A percentile compares a stretch with the other conserved stretches of the same genome.
phyloP scores from a whole-genome alignment of 345 rosid species.

The Salix brachista region DNA sequence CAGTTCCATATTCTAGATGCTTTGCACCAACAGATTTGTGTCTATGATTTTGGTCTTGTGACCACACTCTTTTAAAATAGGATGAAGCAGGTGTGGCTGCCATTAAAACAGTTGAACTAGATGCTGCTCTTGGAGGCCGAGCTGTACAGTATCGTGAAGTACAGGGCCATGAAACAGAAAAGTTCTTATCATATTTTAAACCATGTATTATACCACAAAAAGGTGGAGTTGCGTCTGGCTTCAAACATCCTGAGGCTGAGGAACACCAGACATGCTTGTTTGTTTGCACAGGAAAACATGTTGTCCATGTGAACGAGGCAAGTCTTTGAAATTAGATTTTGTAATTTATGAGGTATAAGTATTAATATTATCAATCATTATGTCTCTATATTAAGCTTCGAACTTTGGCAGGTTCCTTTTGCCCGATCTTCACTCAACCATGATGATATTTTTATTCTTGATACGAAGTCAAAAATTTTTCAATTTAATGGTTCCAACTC shows the following conservation, averaged over 20 bases:
- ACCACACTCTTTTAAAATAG: constrained; percentile 39
- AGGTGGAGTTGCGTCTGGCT: constrained; percentile 91
- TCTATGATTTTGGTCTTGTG: not conserved
- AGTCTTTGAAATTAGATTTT: constrained; percentile 24
- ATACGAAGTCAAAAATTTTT: constrained; percentile 84
- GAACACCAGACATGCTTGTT: constrained; percentile 76
- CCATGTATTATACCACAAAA: constrained; percentile 96
- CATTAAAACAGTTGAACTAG: constrained; percentile 86
- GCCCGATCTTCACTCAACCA: constrained; percentile 92
- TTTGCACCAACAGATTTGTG: not conserved
- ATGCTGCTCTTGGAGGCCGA: constrained; percentile 99
- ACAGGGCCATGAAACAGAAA: constrained; percentile 93
- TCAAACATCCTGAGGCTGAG: constrained; percentile 69
- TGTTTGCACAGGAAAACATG: constrained; percentile 92
- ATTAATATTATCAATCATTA: not conserved
- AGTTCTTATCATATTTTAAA: constrained; percentile 88
- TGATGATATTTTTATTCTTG: constrained; percentile 92
- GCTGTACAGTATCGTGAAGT: constrained; percentile 98
- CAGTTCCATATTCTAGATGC: not conserved
- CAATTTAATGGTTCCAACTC: constrained; percentile 96
- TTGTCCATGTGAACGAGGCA: constrained; percentile 92
- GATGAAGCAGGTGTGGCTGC: constrained; percentile 96
- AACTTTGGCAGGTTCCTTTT: constrained; percentile 66
- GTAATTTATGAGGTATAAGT: not conserved
- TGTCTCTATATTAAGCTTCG: not conserved